Evolutionary conservation across 257 asterid genomes (phyloP), one percentile per base, ranked within the genome.

Genomic region (Solanum virginianum): DNA sequence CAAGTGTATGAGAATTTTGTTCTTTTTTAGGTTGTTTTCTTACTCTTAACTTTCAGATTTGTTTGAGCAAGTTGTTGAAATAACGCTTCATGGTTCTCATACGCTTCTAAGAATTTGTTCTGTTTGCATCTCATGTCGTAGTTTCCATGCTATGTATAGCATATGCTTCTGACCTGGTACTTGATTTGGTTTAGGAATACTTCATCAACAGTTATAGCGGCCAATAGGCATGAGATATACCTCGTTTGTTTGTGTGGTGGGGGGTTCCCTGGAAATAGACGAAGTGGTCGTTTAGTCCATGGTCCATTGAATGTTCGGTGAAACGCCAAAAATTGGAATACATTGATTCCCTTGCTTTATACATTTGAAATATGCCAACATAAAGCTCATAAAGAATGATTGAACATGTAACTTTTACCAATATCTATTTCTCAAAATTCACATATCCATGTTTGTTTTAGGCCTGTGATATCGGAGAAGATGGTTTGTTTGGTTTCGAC

Each of bases 401-500:
- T 54, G 57, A 54, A 49, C 54, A 45, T 45, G 8, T 8, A 9
- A 9, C 11, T 45, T 45, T 45, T 45, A 45, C 11, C 11, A 45
- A 9, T 45, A 45, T 41, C 14, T 36, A 6, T 32, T 56, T 26
- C 43, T 82, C 29, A 20, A 74, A 24, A 68, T 74, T 49, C 3
- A 15, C 20, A 51, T 60, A 49, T 86, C 47, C 60, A 8, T 36
- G n/a, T 16, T 32, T 36, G 83, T 41, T 43, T 79, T 90, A 94
- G 98, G 98, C 97, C 59, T 93, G 98, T 83, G 95, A 93, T 85
- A 85, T 87, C 26, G 94, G 92, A 85, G 96, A 94, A 68, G 94
- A 94, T 83, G 98, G 98, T 36, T 87, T 94, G 62, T 90, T 91
- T 86, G 87, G 92, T 24, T 94, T 94, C 71, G 96, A 94, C 91